Percentiles rank a stretch among this genome's conserved stretches.
Conservation (phyloP, 2,329 filamentous ascomycete genomes). For the Septoria petroselini region DNA sequence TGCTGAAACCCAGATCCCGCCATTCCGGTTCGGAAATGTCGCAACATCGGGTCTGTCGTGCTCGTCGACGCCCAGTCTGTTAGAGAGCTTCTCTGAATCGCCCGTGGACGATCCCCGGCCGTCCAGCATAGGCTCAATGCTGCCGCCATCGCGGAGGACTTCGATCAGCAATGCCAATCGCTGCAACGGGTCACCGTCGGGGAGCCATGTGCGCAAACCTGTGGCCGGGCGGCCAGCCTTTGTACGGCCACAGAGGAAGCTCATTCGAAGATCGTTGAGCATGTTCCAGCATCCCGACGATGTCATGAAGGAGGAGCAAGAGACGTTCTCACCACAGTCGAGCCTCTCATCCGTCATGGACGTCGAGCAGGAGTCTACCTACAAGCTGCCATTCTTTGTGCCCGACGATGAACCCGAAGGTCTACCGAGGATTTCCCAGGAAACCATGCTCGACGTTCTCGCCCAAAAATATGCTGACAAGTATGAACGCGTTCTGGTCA, state of each 20-base stretch:
- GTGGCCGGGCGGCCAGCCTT: conserved; percentile 51
- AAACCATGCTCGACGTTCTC: conserved; percentile 80
- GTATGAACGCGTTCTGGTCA: conserved; percentile 79
- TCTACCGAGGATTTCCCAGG: conserved; percentile 79
- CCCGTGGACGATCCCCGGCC: conserved; percentile 68
- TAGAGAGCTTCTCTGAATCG: conserved; percentile 78
- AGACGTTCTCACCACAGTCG: conserved; percentile 52
- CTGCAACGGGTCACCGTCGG: conserved; percentile 72
- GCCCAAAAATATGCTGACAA: conserved; percentile 75
- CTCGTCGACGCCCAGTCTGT: conserved; percentile 64
- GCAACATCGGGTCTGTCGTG: conserved; percentile 33
- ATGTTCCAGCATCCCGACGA: conserved; percentile 96
- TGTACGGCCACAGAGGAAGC: conserved; percentile 74
- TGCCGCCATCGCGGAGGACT: conserved; percentile 63
- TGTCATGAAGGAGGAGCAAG: conserved; percentile 74
- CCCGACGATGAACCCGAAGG: conserved; percentile 77
- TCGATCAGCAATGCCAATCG: conserved; percentile 60
- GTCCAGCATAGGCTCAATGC: conserved; percentile 51
- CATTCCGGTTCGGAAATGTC: conserved; percentile 70
- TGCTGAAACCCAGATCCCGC: conserved; percentile 63
- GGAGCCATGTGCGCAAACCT: conserved; percentile 66
- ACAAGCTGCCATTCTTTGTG: conserved; percentile 78
- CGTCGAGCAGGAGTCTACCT: conserved; percentile 70
- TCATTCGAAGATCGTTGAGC: conserved; percentile 87
- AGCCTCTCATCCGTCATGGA: conserved; percentile 73